phyloP scores from a whole-genome alignment of 2,329 filamentous ascomycete species.

The Sporothrix inflata region DNA sequence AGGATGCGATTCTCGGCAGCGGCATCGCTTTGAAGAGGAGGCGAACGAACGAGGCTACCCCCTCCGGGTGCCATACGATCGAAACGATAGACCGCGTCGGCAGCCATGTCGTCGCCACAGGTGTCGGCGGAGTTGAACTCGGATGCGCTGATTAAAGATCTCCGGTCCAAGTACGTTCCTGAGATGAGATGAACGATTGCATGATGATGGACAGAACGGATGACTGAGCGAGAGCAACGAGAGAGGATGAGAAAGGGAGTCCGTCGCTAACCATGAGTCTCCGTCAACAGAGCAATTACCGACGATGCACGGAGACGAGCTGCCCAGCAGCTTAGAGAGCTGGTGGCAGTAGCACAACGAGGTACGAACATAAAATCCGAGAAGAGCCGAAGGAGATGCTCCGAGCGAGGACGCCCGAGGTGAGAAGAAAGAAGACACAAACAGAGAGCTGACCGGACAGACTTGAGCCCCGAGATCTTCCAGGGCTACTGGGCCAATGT shows the following conservation, averaged over 20 bases:
- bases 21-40: slow-evolving; percentile 33
- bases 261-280: slow-evolving; percentile 19
- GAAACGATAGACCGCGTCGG: slow-evolving; percentile 22
- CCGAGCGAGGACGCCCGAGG: neutral
- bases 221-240: neutral
- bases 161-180: slow-evolving; percentile 55
- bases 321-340: slow-evolving; percentile 57
- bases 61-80: neutral
- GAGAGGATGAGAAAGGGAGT: no score
- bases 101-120: slow-evolving; percentile 34
- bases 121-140: slow-evolving; percentile 57
- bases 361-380: slow-evolving; percentile 45
- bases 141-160: slow-evolving; percentile 58
- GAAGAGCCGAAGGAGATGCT: neutral
- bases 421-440: no score
- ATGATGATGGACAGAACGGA: neutral
- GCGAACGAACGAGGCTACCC: slow-evolving; percentile 27
- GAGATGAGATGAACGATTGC: neutral
- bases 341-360: slow-evolving; percentile 59
- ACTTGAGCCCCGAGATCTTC: slow-evolving; percentile 82
- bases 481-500: slow-evolving; percentile 58
- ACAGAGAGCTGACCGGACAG: slow-evolving; percentile 45
- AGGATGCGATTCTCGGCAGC: slow-evolving; percentile 33
- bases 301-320: slow-evolving; percentile 58
- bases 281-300: slow-evolving; percentile 38